phyloP scores from a whole-genome alignment of 768 basidiomycete genomes.

The Suillus alpinus region DNA sequence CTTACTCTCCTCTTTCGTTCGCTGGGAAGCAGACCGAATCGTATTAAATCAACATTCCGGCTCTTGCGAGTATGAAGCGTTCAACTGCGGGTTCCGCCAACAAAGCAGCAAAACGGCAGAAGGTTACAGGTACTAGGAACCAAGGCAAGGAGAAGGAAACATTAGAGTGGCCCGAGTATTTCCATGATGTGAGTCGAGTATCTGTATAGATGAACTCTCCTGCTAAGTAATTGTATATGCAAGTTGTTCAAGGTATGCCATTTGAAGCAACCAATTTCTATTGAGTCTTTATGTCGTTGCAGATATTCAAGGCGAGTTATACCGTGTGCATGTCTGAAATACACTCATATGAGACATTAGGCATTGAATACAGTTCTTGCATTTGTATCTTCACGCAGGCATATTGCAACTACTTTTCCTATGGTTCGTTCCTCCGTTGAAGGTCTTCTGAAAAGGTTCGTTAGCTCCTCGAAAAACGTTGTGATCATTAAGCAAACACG shows the following conservation, averaged over 20 bases:
- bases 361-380: constrained; percentile 88
- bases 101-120: constrained; percentile 15
- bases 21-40: neutral
- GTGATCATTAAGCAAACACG: neutral
- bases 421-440: constrained; percentile 79
- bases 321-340: neutral
- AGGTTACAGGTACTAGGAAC: constrained; percentile 11
- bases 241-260: constrained; percentile 60
- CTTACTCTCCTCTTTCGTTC: neutral
- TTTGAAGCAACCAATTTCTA: neutral
- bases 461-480: neutral
- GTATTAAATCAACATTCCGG: constrained; percentile 5
- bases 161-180: constrained; percentile 60
- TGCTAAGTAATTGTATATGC: constrained; percentile 2
- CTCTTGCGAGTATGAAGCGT: constrained; percentile 9
- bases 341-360: constrained; percentile 33
- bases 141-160: constrained; percentile 21
- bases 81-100: neutral
- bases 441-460: constrained; percentile 69
- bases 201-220: neutral
- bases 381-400: constrained; percentile 79
- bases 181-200: constrained; percentile 41
- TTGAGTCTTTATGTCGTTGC: constrained; percentile 1
- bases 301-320: constrained; percentile 44
- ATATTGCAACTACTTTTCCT: constrained; percentile 77